Evolutionary conservation across 768 basidiomycete species (phyloP).

Genomic region (Clitopilus hobsonii): DNA sequence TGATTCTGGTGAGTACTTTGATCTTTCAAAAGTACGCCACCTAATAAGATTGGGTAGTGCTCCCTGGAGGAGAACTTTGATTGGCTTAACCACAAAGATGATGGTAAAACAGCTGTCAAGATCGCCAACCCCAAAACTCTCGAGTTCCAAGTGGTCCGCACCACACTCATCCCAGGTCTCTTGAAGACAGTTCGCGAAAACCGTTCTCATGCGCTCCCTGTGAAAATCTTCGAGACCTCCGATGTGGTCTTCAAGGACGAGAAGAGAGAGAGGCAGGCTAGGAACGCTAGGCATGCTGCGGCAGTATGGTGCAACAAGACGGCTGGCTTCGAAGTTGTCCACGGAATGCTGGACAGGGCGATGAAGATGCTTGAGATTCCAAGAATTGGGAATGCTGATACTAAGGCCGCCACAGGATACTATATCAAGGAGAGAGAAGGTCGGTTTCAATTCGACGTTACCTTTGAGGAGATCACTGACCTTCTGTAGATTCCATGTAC

Average conservation of each 20-base stretch:
- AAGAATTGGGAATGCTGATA: slow-evolving; percentile 56
- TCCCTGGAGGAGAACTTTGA: slow-evolving; percentile 98
- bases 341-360: slow-evolving; percentile 88
- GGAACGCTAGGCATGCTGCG: slow-evolving; percentile 84
- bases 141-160: slow-evolving; percentile 97
- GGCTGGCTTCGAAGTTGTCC: slow-evolving; percentile 94
- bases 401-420: slow-evolving; percentile 68
- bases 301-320: slow-evolving; percentile 96
- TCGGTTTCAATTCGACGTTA: slow-evolving; percentile 31
- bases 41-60: slow-evolving; percentile 50
- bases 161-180: slow-evolving; percentile 91
- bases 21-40: background rate
- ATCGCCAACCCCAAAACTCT: slow-evolving; percentile 97
- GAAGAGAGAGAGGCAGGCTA: slow-evolving; percentile 71
- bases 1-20: slow-evolving; percentile 71
- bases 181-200: slow-evolving; percentile 98
- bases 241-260: slow-evolving; percentile 91
- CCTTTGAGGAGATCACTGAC: background rate
- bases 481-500: slow-evolving; percentile 74
- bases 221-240: slow-evolving; percentile 90
- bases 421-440: slow-evolving; percentile 87
- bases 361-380: slow-evolving; percentile 97
- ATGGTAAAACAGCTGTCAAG: slow-evolving; percentile 75
- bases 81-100: slow-evolving; percentile 84
- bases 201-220: slow-evolving; percentile 85